A percentile compares a stretch with the other conserved stretches of the same genome.
phyloP scores from a whole-genome alignment of 768 basidiomycete species.

The Tylopilus cervinicoccineus region DNA sequence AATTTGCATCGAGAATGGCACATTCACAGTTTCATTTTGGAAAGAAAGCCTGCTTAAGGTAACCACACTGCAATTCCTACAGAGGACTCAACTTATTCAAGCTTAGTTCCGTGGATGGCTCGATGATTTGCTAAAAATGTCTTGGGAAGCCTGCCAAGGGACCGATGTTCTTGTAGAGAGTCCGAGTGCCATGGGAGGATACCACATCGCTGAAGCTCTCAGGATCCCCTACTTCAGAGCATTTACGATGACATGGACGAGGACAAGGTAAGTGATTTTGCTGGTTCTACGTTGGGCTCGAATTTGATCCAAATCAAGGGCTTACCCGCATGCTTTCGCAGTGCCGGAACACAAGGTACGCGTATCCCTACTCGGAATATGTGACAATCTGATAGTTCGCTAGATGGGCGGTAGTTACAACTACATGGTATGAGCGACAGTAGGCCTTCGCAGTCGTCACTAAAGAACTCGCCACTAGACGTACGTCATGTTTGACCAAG shows the following conservation, averaged over 20 bases:
- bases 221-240: slow-evolving; percentile 92
- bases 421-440: slow-evolving; percentile 73
- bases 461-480: slow-evolving; percentile 43
- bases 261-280: slow-evolving; percentile 58
- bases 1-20: slow-evolving; percentile 97
- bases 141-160: slow-evolving; percentile 95
- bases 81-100: too few species aligned
- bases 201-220: slow-evolving; percentile 94
- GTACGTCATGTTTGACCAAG: slow-evolving; percentile 96
- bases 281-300: neutral
- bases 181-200: slow-evolving; percentile 96
- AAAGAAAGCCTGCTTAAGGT: slow-evolving; percentile 89
- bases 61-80: slow-evolving; percentile 6
- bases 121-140: slow-evolving; percentile 90
- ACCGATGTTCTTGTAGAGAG: slow-evolving; percentile 93
- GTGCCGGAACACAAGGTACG: slow-evolving; percentile 90
- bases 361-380: slow-evolving; percentile 1
- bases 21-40: slow-evolving; percentile 92
- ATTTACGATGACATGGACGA: slow-evolving; percentile 97
- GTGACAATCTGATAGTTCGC: slow-evolving; percentile 14
- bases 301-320: slow-evolving; percentile 40
- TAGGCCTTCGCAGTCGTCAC: neutral
- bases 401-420: slow-evolving; percentile 97
- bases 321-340: slow-evolving; percentile 97
- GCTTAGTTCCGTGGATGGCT: slow-evolving; percentile 94